phyloP scores from a whole-genome alignment of 2,329 filamentous ascomycete genomes.

The Nothophoma quercina region DNA sequence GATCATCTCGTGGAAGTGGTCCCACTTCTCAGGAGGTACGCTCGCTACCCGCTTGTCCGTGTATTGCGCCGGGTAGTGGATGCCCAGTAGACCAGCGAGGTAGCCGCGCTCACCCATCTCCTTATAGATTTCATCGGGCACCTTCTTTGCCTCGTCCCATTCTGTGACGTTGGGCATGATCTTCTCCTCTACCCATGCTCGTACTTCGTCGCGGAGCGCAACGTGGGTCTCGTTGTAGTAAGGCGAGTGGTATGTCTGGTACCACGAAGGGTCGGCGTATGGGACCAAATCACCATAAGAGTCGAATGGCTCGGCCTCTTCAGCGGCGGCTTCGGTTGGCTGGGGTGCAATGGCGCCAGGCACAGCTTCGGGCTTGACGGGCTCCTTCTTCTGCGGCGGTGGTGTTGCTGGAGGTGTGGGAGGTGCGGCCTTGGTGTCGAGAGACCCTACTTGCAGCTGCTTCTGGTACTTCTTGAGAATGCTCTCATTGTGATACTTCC shows the following conservation, averaged over 20 bases:
- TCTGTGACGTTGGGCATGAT: conserved; percentile 92
- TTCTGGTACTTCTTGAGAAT: conserved; percentile 69
- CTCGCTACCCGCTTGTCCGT: conserved; percentile 75
- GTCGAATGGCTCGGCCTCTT: conserved; percentile 78
- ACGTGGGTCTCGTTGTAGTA: conserved; percentile 96
- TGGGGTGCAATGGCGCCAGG: conserved; percentile 59
- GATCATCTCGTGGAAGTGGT: conserved; percentile 97
- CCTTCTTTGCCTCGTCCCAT: conserved; percentile 95
- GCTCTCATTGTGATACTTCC: conserved; percentile 69
- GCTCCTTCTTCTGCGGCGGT: conserved; percentile 55
- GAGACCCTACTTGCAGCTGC: conserved; percentile 70
- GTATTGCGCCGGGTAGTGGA: conserved; percentile 80
- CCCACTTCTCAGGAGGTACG: conserved; percentile 89
- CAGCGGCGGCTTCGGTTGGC: conserved; percentile 51
- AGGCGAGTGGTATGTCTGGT: conserved; percentile 92
- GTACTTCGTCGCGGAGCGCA: conserved; percentile 87
- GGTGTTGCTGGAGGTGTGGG: conserved; percentile 60
- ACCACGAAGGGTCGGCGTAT: conserved; percentile 93
- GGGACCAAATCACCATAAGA: conserved; percentile 86
- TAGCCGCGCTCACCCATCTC: conserved; percentile 94
- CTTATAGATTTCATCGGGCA: conserved; percentile 90
- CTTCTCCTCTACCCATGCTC: conserved; percentile 88
- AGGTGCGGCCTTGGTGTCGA: conserved; percentile 77
- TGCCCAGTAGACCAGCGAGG: conserved; percentile 87
- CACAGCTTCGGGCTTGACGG: conserved; percentile 66